These are phyloP conservation scores for Aureobasidium melanogenum DNA, from an alignment of 2,329 filamentous ascomycete genomes.

Conservation along the genomic window DNA sequence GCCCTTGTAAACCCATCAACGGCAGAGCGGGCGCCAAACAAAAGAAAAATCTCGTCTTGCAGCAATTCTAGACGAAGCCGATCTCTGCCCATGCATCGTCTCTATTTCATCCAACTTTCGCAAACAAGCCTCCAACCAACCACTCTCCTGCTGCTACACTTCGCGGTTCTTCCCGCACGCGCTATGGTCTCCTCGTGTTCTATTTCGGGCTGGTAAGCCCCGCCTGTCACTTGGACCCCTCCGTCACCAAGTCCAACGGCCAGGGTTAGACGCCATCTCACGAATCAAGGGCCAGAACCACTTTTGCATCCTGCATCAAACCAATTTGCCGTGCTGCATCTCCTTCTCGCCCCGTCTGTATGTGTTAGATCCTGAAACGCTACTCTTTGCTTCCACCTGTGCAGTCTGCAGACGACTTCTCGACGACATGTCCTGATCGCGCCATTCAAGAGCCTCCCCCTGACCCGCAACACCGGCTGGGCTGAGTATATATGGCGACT, in stretches of 20 bases:
- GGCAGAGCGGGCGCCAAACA: conserved; percentile 4
- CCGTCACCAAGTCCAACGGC: neutral
- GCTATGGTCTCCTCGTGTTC: conserved; percentile 5
- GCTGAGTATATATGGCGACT: conserved; percentile 1
- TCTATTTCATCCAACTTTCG: neutral
- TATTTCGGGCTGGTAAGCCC: neutral
- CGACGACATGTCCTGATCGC: neutral
- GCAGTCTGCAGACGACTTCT: neutral
- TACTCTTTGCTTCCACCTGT: neutral
- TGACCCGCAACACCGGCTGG: neutral
- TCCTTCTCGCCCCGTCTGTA: conserved; percentile 1
- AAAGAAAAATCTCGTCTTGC: neutral
- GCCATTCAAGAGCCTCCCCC: neutral
- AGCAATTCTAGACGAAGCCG: conserved; percentile 12
- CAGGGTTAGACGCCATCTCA: conserved; percentile 1
- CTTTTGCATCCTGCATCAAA: neutral
- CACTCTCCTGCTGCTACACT: neutral
- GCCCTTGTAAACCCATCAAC: conserved; percentile 3
- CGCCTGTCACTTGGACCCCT: conserved; percentile 7
- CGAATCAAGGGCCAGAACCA: conserved; percentile 8
- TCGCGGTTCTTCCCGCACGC: conserved; percentile 2
- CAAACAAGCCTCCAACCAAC: conserved; percentile 4
- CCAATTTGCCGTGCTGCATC: conserved; percentile 1
- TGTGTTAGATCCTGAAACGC: neutral
- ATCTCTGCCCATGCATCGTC: conserved; percentile 8